A percentile compares a stretch with the other conserved stretches of the same genome.
Conservation (phyloP, 2,329 filamentous ascomycete species). For the Ophiostoma ulmi region DNA sequence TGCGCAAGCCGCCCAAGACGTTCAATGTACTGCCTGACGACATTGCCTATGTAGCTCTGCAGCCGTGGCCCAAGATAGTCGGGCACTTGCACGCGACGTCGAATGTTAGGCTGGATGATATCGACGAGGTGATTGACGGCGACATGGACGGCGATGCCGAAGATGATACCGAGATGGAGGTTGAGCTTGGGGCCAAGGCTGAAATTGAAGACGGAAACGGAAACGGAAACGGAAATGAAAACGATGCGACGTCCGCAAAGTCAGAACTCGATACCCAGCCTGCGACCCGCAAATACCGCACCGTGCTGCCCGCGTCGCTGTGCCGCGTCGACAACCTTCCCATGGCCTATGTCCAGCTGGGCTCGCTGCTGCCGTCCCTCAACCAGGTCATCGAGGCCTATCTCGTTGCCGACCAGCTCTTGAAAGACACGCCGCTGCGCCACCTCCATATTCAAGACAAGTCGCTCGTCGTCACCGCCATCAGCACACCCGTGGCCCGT, state of each 20-base stretch:
- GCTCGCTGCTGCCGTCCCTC: conserved; percentile 66
- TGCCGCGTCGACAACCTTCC: conserved; percentile 49
- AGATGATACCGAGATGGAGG: neutral
- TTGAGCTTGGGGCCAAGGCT: neutral
- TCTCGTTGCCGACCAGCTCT: conserved; percentile 58
- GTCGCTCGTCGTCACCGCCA: conserved; percentile 59
- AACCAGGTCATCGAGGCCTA: conserved; percentile 62
- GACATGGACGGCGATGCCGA: conserved; percentile 16
- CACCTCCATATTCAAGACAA: conserved; percentile 50
- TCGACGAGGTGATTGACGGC: neutral
- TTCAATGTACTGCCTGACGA: conserved; percentile 41
- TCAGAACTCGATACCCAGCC: conserved; percentile 33
- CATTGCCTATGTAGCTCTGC: conserved; percentile 46
- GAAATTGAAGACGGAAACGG: neutral
- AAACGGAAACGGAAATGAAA: conserved; percentile 1
- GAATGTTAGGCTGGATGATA: conserved; percentile 15
- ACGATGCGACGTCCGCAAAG: neutral
- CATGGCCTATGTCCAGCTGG: conserved; percentile 44
- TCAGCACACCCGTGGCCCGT: conserved; percentile 59
- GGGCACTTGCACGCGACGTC: conserved; percentile 52
- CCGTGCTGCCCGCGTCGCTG: conserved; percentile 42
- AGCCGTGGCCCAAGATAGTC: conserved; percentile 48
- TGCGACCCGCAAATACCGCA: conserved; percentile 33
- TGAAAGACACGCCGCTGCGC: conserved; percentile 46
- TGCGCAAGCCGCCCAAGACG: conserved; percentile 37